Evolutionary conservation across 352 stramenopile genomes (phyloP), one percentile per base, ranked within the genome.

Genomic region (Pythium phragmiticola): DNA sequence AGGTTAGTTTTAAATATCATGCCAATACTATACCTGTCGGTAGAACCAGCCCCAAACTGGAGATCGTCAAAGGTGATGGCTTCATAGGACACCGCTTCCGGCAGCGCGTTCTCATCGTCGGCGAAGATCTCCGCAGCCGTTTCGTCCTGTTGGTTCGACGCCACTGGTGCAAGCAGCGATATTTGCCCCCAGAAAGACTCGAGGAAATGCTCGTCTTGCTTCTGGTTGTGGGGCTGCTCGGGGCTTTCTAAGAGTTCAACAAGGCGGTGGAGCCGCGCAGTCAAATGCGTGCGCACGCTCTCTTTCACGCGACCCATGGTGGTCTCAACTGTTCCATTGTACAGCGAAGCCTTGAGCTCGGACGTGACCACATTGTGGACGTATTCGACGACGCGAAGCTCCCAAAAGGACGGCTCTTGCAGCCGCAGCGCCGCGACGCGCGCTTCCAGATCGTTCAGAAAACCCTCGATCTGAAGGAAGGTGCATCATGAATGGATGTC

Each of bases 341-440:
- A 34, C 26, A 67, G 37, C 14, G 41, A 56, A 7, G 71, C 23
- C 4, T 60, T 66, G 14, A 60, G 19, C 34, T 75, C 64, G 1
- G 76, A 19, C 8, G 37, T 41, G 37, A 50, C 46, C 16, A 68
- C 57, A 3, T 63, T 19, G 11, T 68, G 66, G 17, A 90, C 78
- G 36, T 60, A 72, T 36, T 84, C 34, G 16, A 82, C 72, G 30
- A 87, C 50, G 13, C 68, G 66, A 28, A 88, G 59, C 55, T 88
- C 66, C 81, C 81, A 90, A 47, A 88, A 86, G 0, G 63, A 66
- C 23, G 78, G 76, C 53, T 90, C 81, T 6, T 74, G 60, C 0
- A 47, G 19, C 13, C 75, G 57, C 4, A 87, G 50, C 26, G 51
- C 56, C 36, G 75, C 17, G 13, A 88, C 48, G 1, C 57, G 74